These are phyloP conservation scores for Ramalina intermedia DNA, from an alignment of 495 filamentous ascomycete genomes.

Conservation along the genomic window DNA sequence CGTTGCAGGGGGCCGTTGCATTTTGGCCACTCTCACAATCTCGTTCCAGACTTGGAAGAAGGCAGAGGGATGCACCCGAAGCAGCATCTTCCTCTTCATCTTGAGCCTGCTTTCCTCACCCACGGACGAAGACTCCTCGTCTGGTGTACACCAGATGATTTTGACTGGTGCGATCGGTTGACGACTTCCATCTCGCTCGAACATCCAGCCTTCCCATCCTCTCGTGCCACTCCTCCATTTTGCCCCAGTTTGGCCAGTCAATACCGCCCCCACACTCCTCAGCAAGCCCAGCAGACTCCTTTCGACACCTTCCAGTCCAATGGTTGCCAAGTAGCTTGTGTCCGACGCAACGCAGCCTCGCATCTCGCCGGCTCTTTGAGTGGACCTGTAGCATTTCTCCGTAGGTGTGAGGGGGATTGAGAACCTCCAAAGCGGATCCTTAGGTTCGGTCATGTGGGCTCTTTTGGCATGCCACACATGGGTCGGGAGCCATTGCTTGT, in stretches of 20 bases:
- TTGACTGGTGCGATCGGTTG: constrained; percentile 60
- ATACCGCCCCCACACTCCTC: constrained; percentile 40
- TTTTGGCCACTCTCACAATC: constrained; percentile 52
- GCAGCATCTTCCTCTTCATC: constrained; percentile 44
- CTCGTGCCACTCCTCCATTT: constrained; percentile 68
- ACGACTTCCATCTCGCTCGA: constrained; percentile 36
- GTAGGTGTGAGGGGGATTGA: constrained; percentile 69
- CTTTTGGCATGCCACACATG: constrained; percentile 90
- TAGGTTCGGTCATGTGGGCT: constrained; percentile 69
- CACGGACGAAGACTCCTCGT: constrained; percentile 14
- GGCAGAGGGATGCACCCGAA: constrained; percentile 76
- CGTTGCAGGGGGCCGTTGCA: constrained; percentile 54
- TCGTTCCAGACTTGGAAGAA: constrained; percentile 76
- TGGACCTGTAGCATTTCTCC: constrained; percentile 76
- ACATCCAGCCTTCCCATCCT: constrained; percentile 52
- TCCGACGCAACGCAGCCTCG: constrained; percentile 72
- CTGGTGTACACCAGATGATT: constrained; percentile 48
- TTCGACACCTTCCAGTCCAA: constrained; percentile 57
- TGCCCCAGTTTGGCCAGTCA: constrained; percentile 45
- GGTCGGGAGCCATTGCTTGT: constrained; percentile 91
- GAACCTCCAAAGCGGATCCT: constrained; percentile 77
- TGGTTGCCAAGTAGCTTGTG: constrained; percentile 85
- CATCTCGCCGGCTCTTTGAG: constrained; percentile 64
- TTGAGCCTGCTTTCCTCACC: constrained; percentile 28
- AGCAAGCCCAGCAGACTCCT: constrained; percentile 49